These are phyloP conservation scores for Candida broadrunensis DNA, from an alignment of 805 yeast species.

Conservation along the genomic window DNA sequence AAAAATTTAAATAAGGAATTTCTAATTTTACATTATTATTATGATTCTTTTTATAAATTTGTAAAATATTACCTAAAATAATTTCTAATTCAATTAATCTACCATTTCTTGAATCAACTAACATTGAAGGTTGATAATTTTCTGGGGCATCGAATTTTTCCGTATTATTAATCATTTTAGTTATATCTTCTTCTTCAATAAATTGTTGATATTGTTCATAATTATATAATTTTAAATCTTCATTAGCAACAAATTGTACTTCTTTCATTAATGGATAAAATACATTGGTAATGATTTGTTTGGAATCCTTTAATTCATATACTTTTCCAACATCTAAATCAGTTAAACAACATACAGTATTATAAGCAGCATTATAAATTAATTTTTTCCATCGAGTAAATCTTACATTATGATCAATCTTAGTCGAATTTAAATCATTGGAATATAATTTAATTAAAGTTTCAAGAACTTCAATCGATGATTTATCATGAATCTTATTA, in stretches of 20 bases:
- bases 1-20: slow-evolving; percentile 10
- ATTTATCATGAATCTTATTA: slow-evolving; percentile 16
- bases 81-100: slow-evolving; percentile 71
- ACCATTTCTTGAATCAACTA: slow-evolving; percentile 61
- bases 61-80: slow-evolving; percentile 59
- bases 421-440: slow-evolving; percentile 18
- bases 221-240: slow-evolving; percentile 15
- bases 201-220: slow-evolving; percentile 3
- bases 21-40: slow-evolving; percentile 2
- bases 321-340: slow-evolving; percentile 25
- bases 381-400: slow-evolving; percentile 60
- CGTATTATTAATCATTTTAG: slow-evolving; percentile 12
- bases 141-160: slow-evolving; percentile 45
- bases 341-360: slow-evolving; percentile 44
- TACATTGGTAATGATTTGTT: slow-evolving; percentile 17
- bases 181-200: slow-evolving; percentile 14
- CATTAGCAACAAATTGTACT: slow-evolving; percentile 16
- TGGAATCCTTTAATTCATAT: slow-evolving; percentile 28
- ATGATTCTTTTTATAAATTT: slow-evolving; percentile 13
- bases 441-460: slow-evolving; percentile 19
- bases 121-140: slow-evolving; percentile 70
- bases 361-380: slow-evolving; percentile 66
- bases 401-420: slow-evolving; percentile 19
- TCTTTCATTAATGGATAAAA: slow-evolving; percentile 20
- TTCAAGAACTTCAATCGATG: slow-evolving; percentile 18